Evolutionary conservation across 345 rosid species (phyloP).

Genomic region (Eucalyptus marginata): DNA sequence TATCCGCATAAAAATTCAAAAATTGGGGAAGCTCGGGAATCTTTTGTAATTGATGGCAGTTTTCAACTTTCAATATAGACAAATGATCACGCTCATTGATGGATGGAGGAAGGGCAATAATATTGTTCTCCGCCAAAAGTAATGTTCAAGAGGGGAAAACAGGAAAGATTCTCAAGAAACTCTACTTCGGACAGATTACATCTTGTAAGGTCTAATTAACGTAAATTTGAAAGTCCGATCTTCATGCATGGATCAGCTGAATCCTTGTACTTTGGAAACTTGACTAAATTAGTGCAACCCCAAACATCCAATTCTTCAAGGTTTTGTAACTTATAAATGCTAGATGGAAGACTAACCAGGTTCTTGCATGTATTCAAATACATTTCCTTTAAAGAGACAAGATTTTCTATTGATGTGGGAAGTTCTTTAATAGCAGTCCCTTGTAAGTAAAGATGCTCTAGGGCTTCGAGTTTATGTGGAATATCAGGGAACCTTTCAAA

Average conservation of each 20-base stretch:
- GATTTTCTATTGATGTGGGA: not conserved
- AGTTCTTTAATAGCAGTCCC: not conserved
- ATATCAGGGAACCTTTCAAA: not conserved
- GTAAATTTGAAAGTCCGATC: not conserved
- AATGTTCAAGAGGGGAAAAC: accelerated
- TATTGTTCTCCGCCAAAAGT: accelerated
- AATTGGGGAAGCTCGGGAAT: not conserved
- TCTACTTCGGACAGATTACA: not conserved
- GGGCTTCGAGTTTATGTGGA: not conserved
- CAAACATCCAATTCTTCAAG: accelerated
- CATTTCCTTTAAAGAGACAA: accelerated
- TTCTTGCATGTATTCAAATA: accelerated
- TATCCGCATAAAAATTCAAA: accelerated
- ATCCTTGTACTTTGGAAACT: not conserved
- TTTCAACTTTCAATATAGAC: accelerated
- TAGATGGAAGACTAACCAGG: accelerated
- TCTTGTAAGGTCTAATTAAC: accelerated
- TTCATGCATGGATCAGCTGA: not conserved
- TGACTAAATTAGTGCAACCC: accelerated
- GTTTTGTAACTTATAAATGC: not conserved
- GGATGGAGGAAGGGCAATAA: not conserved
- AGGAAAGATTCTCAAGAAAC: not conserved
- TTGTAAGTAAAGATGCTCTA: accelerated
- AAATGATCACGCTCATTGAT: no score
- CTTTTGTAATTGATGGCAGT: not conserved